These are phyloP conservation scores for Ophiostoma himal-ulmi DNA, from an alignment of 2,329 filamentous ascomycete genomes.

Conservation along the genomic window DNA sequence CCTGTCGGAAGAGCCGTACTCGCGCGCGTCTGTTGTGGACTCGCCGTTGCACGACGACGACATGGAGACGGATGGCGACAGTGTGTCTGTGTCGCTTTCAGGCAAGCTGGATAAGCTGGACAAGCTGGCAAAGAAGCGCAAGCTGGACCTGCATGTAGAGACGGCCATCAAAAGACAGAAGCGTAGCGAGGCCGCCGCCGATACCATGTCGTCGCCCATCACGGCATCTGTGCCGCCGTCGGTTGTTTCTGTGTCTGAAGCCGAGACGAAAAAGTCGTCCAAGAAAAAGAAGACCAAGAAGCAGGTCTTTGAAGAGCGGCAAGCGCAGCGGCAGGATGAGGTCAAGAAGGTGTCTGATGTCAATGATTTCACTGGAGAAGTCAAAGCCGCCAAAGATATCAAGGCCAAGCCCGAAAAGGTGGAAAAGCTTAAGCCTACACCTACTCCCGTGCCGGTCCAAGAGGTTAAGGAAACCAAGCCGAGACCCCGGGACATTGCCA, in stretches of 20 bases:
- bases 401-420: conserved; percentile 26
- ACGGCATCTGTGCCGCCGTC: conserved; percentile 1
- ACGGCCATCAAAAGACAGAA: conserved; percentile 71
- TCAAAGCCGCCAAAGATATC: conserved; percentile 28
- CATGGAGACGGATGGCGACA: conserved; percentile 67
- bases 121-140: conserved; percentile 59
- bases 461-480: conserved; percentile 15
- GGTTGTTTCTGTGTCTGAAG: conserved; percentile 33
- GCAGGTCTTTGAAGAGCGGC: conserved; percentile 63
- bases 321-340: conserved; percentile 29
- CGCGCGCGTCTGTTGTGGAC: conserved; percentile 31
- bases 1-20: conserved; percentile 84
- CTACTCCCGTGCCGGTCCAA: not conserved
- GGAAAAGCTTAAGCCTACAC: conserved; percentile 15
- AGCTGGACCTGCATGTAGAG: conserved; percentile 63
- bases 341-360: conserved; percentile 22
- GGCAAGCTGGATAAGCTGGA: conserved; percentile 30
- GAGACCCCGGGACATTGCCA: conserved; percentile 12
- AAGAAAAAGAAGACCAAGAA: conserved; percentile 79
- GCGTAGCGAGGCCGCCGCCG: conserved; percentile 68
- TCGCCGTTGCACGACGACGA: conserved; percentile 47
- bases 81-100: conserved; percentile 31
- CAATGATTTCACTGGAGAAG: conserved; percentile 26
- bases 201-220: conserved; percentile 45
- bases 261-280: conserved; percentile 47